phyloP scores from a whole-genome alignment of 768 basidiomycete species.

The Lactifluus hygrophoroides region DNA sequence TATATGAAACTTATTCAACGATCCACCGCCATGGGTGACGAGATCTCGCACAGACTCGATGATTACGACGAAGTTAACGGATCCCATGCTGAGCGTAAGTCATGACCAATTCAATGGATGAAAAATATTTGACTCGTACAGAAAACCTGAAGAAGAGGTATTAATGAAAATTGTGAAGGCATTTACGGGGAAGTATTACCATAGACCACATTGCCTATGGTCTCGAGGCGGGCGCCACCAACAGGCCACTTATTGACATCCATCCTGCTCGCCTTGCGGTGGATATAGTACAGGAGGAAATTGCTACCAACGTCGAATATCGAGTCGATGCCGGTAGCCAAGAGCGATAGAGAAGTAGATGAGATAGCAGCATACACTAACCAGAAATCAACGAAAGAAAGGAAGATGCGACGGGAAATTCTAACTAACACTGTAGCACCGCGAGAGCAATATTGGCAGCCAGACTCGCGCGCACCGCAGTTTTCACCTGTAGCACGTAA shows the following conservation, averaged over 20 bases:
- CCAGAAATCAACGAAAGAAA: conserved; percentile 1
- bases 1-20: conserved; percentile 61
- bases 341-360: conserved; percentile 71
- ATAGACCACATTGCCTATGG: conserved; percentile 83
- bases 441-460: conserved; percentile 65
- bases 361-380: conserved; percentile 89
- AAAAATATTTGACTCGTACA: conserved; percentile 29
- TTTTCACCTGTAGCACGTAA: conserved; percentile 65
- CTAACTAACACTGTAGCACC: conserved; percentile 62
- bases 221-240: conserved; percentile 82
- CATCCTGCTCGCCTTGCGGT: conserved; percentile 59
- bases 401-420: not conserved
- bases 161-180: not conserved
- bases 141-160: conserved; percentile 33
- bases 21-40: conserved; percentile 44
- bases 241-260: conserved; percentile 89
- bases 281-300: conserved; percentile 69
- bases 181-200: conserved; percentile 33
- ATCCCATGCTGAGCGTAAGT: conserved; percentile 57
- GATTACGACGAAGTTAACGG: conserved; percentile 85
- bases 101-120: not conserved
- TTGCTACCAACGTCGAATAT: conserved; percentile 81
- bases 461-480: conserved; percentile 83
- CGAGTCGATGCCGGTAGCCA: conserved; percentile 87
- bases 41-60: conserved; percentile 80